Evolutionary conservation across 305 asterid genomes (phyloP).

Genomic region (Salvia sclarea): DNA sequence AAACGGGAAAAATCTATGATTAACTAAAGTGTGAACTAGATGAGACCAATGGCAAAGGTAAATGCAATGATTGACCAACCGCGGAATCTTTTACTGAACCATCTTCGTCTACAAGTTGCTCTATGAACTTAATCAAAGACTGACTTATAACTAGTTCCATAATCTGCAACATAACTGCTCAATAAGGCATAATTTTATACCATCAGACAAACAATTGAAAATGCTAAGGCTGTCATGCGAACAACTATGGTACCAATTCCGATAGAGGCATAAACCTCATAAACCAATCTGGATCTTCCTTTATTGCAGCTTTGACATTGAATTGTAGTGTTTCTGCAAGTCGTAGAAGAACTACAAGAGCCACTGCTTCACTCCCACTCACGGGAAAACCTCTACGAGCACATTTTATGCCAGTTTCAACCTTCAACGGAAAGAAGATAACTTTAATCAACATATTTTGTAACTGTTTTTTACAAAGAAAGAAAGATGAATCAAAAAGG

Average conservation of each 20-base stretch:
- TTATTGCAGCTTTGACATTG: conserved; percentile 78
- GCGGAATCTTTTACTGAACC: conserved; percentile 97
- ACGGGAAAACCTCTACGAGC: conserved; percentile 67
- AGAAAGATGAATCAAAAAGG: conserved; percentile 6
- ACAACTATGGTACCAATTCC: conserved; percentile 55
- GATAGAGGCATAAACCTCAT: conserved; percentile 83
- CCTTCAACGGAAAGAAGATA: conserved; percentile 51
- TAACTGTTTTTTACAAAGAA: conserved; percentile 1
- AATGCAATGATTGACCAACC: conserved; percentile 49
- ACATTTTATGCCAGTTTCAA: conserved; percentile 60
- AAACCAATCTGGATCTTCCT: conserved; percentile 76
- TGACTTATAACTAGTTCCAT: conserved; percentile 59
- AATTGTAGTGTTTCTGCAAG: conserved; percentile 67
- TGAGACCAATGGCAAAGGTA: conserved; percentile 17
- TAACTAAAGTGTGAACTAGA: conserved; percentile 25
- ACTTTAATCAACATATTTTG: conserved; percentile 13
- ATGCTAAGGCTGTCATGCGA: conserved; percentile 18
- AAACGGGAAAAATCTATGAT: conserved; percentile 30
- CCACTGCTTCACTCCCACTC: conserved; percentile 75
- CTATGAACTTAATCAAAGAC: conserved; percentile 61
- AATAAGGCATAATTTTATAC: conserved; percentile 23
- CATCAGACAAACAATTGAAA: conserved; percentile 31
- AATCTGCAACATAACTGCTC: conserved; percentile 54
- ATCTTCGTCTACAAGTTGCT: conserved; percentile 85
- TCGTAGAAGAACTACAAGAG: conserved; percentile 58